Conservation (phyloP, 2,329 filamentous ascomycete genomes). For the Neofusicoccum cordaticola region DNA sequence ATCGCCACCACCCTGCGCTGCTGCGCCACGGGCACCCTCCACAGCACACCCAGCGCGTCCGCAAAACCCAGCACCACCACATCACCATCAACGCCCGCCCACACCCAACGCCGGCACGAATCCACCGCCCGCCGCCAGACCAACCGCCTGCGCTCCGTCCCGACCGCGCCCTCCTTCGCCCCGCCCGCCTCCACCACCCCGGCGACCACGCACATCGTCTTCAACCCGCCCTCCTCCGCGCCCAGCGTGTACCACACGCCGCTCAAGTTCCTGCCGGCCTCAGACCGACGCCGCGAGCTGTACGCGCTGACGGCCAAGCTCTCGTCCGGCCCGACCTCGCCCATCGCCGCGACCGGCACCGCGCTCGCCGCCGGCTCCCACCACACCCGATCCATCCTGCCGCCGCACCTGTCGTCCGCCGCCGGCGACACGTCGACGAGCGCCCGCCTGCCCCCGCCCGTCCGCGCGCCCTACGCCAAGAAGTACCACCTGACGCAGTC, state of each 20-base stretch:
- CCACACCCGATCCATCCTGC: constrained; percentile 21
- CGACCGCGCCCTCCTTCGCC: neutral
- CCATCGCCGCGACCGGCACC: constrained; percentile 31
- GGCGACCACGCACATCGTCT: constrained; percentile 49
- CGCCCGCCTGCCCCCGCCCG: constrained; percentile 44
- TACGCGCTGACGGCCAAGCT: constrained; percentile 33
- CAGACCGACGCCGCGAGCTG: constrained; percentile 54
- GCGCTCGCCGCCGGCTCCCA: constrained; percentile 15
- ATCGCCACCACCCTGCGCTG: neutral
- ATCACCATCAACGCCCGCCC: neutral
- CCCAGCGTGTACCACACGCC: constrained; percentile 65
- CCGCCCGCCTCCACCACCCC: constrained; percentile 38
- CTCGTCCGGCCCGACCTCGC: constrained; percentile 23
- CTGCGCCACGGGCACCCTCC: neutral
- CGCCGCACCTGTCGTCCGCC: constrained; percentile 19
- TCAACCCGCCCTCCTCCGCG: constrained; percentile 64
- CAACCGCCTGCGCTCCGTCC: constrained; percentile 6
- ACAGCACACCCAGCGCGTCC: neutral
- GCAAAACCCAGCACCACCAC: neutral
- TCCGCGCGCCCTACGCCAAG: constrained; percentile 53
- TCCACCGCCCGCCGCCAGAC: constrained; percentile 7
- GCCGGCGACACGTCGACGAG: constrained; percentile 22
- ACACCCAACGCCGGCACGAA: constrained; percentile 11
- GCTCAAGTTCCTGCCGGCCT: constrained; percentile 59
- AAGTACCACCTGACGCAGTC: constrained; percentile 59